phyloP scores from a whole-genome alignment of 306 rosid genomes.

The Quercus gilva region DNA sequence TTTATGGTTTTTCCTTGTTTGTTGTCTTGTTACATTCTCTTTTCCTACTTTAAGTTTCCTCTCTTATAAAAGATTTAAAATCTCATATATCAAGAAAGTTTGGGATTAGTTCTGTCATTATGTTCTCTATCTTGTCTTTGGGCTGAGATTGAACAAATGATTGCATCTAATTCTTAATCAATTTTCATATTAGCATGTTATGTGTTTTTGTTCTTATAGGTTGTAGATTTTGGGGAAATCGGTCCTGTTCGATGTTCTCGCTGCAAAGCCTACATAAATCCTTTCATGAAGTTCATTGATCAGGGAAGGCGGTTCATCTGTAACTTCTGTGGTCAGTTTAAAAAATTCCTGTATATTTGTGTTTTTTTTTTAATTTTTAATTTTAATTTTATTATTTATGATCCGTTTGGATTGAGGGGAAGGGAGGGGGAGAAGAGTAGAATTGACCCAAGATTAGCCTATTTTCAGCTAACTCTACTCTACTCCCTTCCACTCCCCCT shows the following conservation, averaged over 20 bases:
- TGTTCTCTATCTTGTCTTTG: neutral
- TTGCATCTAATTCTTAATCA: neutral
- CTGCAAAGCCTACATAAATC: conserved; percentile 95
- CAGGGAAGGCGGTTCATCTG: conserved; percentile 96
- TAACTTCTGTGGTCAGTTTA: conserved; percentile 89
- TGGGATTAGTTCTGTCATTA: neutral
- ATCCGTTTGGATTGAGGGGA: no score
- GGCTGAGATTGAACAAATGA: neutral
- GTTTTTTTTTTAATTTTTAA: neutral
- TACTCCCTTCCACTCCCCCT: no score
- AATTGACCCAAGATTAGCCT: no score
- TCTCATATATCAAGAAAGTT: neutral
- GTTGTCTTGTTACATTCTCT: neutral
- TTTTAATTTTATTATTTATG: no score
- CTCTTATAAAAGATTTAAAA: neutral
- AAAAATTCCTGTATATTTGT: conserved; percentile 6
- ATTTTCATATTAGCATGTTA: neutral
- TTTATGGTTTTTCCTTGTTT: neutral
- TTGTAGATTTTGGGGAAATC: conserved; percentile 97
- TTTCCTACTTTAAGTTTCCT: neutral
- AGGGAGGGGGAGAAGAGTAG: no score
- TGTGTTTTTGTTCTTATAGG: conserved; percentile 39
- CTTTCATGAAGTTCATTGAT: conserved; percentile 95
- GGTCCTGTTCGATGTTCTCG: conserved; percentile 99
- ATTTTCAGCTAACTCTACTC: no score